Evolutionary conservation across 2,329 filamentous ascomycete species (phyloP).

Genomic region (Trichophyton mentagrophytes): DNA sequence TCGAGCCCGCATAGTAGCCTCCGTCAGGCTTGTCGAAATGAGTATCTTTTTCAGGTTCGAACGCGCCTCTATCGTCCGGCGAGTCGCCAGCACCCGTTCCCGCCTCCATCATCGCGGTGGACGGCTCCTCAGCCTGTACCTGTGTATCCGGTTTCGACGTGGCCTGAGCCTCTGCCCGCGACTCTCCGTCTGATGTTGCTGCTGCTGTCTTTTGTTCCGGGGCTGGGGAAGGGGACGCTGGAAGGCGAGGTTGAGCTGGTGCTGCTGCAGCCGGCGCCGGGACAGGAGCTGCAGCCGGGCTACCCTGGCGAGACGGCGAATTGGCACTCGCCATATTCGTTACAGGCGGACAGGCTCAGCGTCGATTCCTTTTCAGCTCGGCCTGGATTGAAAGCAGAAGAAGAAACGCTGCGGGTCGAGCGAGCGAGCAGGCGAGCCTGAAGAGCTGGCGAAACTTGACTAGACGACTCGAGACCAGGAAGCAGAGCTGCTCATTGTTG

Average conservation of each 20-base stretch:
- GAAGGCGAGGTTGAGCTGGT: not conserved
- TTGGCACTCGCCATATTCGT: constrained; percentile 8
- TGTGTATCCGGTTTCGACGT: not conserved
- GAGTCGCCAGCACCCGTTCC: not conserved
- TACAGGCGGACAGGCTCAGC: not conserved
- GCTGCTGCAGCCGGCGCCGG: not conserved
- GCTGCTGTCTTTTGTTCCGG: not conserved
- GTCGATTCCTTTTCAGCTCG: no score
- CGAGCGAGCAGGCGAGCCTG: not conserved
- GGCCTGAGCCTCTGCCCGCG: not conserved
- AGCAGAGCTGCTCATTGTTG: not conserved
- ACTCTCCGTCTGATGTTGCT: not conserved
- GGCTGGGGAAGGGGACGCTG: constrained; percentile 10
- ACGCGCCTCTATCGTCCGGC: constrained; percentile 1
- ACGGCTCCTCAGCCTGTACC: not conserved
- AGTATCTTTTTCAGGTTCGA: constrained; percentile 7
- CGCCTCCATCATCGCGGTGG: not conserved
- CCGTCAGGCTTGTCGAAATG: constrained; percentile 8
- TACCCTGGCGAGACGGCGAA: constrained; percentile 6
- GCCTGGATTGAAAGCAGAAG: not conserved
- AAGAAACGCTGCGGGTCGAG: not conserved
- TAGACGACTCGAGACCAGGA: not conserved
- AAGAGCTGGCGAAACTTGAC: not conserved
- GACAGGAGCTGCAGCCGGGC: not conserved
- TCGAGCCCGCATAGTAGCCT: constrained; percentile 9